Conservation (phyloP, 768 basidiomycete genomes). For the Boletellus ananas region DNA sequence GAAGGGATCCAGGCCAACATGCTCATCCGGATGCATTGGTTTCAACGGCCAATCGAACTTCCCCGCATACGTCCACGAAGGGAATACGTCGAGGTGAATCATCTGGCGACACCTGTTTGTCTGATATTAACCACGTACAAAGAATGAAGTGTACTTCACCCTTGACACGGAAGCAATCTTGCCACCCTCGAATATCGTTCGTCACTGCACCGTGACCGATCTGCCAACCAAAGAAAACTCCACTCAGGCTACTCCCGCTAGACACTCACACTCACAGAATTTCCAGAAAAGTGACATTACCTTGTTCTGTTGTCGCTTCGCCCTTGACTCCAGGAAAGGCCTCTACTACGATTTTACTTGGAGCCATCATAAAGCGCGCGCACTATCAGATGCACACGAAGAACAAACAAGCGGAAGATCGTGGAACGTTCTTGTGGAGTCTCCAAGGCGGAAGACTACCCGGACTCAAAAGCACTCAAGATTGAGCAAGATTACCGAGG, state of each 20-base stretch:
- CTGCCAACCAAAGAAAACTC: conserved; percentile 10
- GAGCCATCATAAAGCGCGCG: conserved; percentile 43
- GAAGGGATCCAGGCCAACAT: conserved; percentile 38
- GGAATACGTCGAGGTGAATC: conserved; percentile 54
- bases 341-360: conserved; percentile 63
- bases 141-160: conserved; percentile 79
- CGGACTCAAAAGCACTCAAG: conserved; percentile 20
- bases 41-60: conserved; percentile 62
- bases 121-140: conserved; percentile 1
- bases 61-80: conserved; percentile 57
- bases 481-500: conserved; percentile 22
- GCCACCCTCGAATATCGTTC: conserved; percentile 48
- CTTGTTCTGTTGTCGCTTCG: conserved; percentile 54
- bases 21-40: conserved; percentile 71
- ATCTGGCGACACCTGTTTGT: background rate
- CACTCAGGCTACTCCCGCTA: conserved; percentile 12
- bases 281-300: conserved; percentile 18
- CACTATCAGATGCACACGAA: conserved; percentile 29
- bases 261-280: conserved; percentile 10
- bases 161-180: conserved; percentile 46
- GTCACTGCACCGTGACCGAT: conserved; percentile 47
- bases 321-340: conserved; percentile 55
- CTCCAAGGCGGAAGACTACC: conserved; percentile 4
- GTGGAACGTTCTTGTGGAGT: conserved; percentile 44
- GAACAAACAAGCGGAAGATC: conserved; percentile 36